Conservation (phyloP, 345 rosid species). For the Sonneratia alba region DNA sequence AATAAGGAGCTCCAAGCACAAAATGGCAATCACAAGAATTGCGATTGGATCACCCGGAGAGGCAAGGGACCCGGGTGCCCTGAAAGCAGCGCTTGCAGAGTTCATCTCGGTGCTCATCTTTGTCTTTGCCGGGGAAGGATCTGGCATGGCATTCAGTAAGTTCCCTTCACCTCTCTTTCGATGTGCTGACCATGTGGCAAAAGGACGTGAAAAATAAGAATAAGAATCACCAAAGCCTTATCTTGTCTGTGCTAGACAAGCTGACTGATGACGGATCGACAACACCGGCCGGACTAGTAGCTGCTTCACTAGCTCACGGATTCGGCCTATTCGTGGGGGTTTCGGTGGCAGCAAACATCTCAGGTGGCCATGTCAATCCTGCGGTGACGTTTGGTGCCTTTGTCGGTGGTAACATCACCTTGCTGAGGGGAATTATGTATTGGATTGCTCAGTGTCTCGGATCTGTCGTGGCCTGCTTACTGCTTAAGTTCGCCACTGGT, state of each 20-base stretch:
- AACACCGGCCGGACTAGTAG: slow-evolving; percentile 56
- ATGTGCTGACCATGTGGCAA: background rate
- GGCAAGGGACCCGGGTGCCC: slow-evolving; percentile 54
- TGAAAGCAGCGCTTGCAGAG: slow-evolving; percentile 60
- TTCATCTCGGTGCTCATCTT: slow-evolving; percentile 72
- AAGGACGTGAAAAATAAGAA: background rate
- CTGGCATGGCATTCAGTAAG: slow-evolving; percentile 82
- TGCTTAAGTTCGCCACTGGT: slow-evolving; percentile 61
- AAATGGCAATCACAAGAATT: slow-evolving; percentile 54
- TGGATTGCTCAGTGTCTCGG: slow-evolving; percentile 85
- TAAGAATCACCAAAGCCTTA: background rate
- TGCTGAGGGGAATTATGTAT: slow-evolving; percentile 51
- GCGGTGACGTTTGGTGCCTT: slow-evolving; percentile 88
- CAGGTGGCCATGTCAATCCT: slow-evolving; percentile 86
- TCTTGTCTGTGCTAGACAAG: slow-evolving; percentile 15
- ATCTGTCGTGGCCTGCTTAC: slow-evolving; percentile 67
- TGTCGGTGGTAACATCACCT: slow-evolving; percentile 59
- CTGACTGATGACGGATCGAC: slow-evolving; percentile 19
- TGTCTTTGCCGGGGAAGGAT: slow-evolving; percentile 82
- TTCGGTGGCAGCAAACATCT: slow-evolving; percentile 63
- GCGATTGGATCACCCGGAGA: slow-evolving; percentile 55
- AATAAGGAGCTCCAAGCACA: background rate
- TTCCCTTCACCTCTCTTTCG: background rate
- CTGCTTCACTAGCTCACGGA: slow-evolving; percentile 65
- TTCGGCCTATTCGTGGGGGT: slow-evolving; percentile 73